Base-by-base conservation (phyloP, 176 grass and related monocot genomes). In the Raddia guianensis region DNA sequence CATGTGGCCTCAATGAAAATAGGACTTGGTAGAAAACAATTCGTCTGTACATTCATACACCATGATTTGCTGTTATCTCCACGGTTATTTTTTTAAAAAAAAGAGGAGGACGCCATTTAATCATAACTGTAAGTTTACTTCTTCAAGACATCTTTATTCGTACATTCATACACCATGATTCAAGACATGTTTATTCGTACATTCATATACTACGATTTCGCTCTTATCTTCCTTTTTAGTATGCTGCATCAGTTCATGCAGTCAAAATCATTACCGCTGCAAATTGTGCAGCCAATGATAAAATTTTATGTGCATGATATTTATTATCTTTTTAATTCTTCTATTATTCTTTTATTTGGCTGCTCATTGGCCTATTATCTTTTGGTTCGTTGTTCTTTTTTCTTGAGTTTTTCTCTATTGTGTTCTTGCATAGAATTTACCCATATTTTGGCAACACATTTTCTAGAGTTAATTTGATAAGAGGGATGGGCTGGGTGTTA, bases 301-400 rank as follows among this genome's bases (percentile, higher is more conserved):
- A 27, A 27, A 27, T 27, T 27, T 27, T 27, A 27, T 27, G 27
- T 27, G 27, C 27, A 27, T 27, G 27, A 27, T 27, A 27, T 27
- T 27, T 27, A 27, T 27, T 27, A 27, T 27, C 27, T 0, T 27
- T 27, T 27, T 27, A 27, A 27, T 27, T 27, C 27, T 27, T 27
- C 27, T 27, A 27, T 27, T 27, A 27, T 27, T 27, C 27, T 27
- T 27, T 27, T 27, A 27, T 27, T 27, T 27, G 27, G 27, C 27
- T 27, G 0, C 27, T 27, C 27, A 27, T 27, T 27, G 27, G 27
- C 27, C 27, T 27, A 27, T 27, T 27, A 27, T 0, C 27, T 27
- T 27, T 27, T 27, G 90, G 96, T 95, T 53, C 59, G 79, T 51
- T 60, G 37, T 80, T 74, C 13, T 42, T 80, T 59, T 74, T 66